Conservation (phyloP, 345 rosid species). For the Abelmoschus esculentus region DNA sequence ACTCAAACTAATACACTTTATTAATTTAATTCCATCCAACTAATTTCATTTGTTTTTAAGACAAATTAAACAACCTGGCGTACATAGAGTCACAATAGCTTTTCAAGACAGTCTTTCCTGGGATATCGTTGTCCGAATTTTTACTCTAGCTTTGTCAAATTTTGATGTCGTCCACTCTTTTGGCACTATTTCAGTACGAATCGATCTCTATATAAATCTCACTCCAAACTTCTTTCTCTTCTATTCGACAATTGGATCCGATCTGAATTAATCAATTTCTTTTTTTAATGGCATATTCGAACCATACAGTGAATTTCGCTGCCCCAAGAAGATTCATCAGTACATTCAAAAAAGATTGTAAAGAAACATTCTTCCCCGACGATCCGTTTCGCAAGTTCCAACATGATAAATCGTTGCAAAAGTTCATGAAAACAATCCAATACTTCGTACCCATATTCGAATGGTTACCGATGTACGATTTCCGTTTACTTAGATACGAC, state of each 20-base stretch:
- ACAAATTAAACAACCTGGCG: neutral
- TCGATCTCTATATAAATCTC: neutral
- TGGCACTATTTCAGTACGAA: neutral
- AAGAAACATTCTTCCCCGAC: constrained; percentile 75
- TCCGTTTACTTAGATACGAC: constrained; percentile 42
- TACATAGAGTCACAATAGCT: neutral
- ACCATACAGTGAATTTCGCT: constrained; percentile 40
- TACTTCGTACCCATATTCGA: constrained; percentile 70
- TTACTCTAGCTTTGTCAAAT: neutral
- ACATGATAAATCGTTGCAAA: constrained; percentile 12
- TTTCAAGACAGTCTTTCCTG: neutral
- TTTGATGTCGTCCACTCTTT: neutral
- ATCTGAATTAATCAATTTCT: neutral
- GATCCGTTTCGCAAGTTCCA: constrained; percentile 60
- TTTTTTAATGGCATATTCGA: neutral
- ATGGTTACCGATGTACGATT: constrained; percentile 66
- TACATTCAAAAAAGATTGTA: constrained; percentile 40
- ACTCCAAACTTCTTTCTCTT: neutral
- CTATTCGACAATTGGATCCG: neutral
- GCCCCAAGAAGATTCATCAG: constrained; percentile 36
- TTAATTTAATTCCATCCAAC: too few species aligned
- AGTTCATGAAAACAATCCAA: constrained; percentile 28
- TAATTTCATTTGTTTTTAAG: too few species aligned
- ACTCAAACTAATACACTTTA: too few species aligned
- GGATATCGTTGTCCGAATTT: neutral